These are phyloP conservation scores for Lyophyllum decastes DNA, from an alignment of 768 basidiomycete species.

Conservation along the genomic window DNA sequence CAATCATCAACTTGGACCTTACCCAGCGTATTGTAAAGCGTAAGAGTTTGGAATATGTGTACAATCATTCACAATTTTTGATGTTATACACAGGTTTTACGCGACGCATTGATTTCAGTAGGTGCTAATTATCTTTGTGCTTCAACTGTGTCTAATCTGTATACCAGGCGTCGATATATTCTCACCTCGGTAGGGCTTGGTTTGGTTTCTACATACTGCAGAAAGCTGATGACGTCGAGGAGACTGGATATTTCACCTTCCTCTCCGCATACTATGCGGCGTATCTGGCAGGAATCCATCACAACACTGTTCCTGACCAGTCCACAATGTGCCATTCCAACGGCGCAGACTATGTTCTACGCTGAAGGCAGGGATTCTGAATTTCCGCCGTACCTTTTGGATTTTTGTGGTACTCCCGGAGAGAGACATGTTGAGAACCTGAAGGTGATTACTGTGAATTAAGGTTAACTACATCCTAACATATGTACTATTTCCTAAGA, in stretches of 20 bases:
- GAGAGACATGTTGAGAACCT: slow-evolving; percentile 80
- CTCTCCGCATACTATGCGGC: slow-evolving; percentile 63
- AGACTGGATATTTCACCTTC: slow-evolving; percentile 60
- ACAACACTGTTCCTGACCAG: slow-evolving; percentile 65
- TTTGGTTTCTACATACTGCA: neutral
- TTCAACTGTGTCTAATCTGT: neutral
- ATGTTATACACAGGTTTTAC: slow-evolving; percentile 44
- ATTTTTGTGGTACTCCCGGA: slow-evolving; percentile 61
- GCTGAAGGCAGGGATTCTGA: slow-evolving; percentile 56
- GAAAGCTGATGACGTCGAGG: neutral
- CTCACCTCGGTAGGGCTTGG: slow-evolving; percentile 58
- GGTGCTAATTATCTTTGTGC: slow-evolving; percentile 23
- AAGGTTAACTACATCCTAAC: neutral
- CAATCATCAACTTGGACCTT: slow-evolving; percentile 52
- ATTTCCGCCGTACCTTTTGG: slow-evolving; percentile 70
- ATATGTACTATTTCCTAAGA: slow-evolving; percentile 39
- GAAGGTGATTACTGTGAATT: slow-evolving; percentile 46
- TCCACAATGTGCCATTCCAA: slow-evolving; percentile 59
- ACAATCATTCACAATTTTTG: neutral
- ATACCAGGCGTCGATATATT: slow-evolving; percentile 74
- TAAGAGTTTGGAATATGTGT: slow-evolving; percentile 28
- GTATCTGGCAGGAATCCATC: slow-evolving; percentile 82
- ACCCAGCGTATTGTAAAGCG: slow-evolving; percentile 63
- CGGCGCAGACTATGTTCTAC: slow-evolving; percentile 56
- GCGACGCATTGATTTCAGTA: slow-evolving; percentile 75